Evolutionary conservation across 2,329 filamentous ascomycete species (phyloP).

Genomic region (Colletotrichum brevisporum): DNA sequence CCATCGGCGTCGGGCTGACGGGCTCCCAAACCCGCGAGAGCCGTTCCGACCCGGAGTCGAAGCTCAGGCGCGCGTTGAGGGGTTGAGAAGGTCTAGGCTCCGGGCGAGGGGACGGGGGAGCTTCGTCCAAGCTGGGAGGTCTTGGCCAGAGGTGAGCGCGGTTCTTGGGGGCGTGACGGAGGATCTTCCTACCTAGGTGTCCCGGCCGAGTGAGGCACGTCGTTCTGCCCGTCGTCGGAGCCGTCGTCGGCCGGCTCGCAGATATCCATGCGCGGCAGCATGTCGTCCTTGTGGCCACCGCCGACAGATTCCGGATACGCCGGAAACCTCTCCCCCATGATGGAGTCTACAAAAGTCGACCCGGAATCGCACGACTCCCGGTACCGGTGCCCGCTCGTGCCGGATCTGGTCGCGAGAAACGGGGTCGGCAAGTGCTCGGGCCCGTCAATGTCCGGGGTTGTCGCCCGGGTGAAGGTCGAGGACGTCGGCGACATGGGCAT

Average conservation of each 20-base stretch:
- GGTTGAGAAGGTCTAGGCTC: conserved; percentile 3
- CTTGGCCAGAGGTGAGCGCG: conserved; percentile 15
- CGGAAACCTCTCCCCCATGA: conserved; percentile 35
- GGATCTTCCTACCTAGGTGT: conserved; percentile 32
- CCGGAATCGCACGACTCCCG: conserved; percentile 51
- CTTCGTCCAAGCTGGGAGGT: conserved; percentile 18
- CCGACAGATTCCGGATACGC: conserved; percentile 32
- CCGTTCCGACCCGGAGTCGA: conserved; percentile 37
- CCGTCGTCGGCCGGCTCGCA: conserved; percentile 25
- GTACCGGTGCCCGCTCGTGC: conserved; percentile 30
- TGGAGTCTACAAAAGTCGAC: conserved; percentile 51
- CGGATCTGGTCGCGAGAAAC: conserved; percentile 26
- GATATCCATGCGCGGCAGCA: conserved; percentile 45
- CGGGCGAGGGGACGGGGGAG: conserved; percentile 4
- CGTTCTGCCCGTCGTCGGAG: conserved; percentile 22
- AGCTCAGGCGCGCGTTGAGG: conserved; percentile 39
- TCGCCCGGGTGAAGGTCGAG: conserved; percentile 41
- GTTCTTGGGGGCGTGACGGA: background rate
- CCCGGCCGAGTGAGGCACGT: conserved; percentile 20
- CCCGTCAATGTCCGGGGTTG: conserved; percentile 39
- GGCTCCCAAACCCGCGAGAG: conserved; percentile 42
- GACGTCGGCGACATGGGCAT: conserved; percentile 43
- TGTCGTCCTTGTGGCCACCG: conserved; percentile 48
- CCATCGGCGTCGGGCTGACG: conserved; percentile 45
- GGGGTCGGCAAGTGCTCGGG: conserved; percentile 34